Conservation (phyloP, 148 eudicot genomes). For the Chenopodium suecicum region DNA sequence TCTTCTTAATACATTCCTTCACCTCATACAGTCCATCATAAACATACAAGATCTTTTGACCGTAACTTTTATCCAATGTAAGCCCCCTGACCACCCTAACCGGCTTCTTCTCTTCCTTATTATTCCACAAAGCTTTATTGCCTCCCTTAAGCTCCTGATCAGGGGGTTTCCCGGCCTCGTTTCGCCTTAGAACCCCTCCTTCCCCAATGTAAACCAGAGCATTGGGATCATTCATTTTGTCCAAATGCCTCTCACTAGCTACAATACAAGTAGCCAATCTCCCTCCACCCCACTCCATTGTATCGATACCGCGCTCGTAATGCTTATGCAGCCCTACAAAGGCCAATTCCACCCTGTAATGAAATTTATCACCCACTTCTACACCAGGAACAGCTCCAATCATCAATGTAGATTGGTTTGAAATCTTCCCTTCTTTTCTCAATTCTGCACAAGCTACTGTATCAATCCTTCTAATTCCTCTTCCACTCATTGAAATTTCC, state of each 20-base stretch:
- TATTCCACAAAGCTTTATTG: constrained; percentile 51
- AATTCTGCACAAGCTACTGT: constrained; percentile 8
- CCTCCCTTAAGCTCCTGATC: constrained; percentile 59
- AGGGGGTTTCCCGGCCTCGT: constrained; percentile 14
- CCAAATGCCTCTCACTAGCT: constrained; percentile 45
- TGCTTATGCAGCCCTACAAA: constrained; percentile 52
- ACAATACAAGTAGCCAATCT: constrained; percentile 50
- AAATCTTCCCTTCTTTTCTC: constrained; percentile 7
- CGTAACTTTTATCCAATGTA: background rate
- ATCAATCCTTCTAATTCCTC: constrained; percentile 23
- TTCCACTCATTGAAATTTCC: background rate
- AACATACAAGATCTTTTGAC: constrained; percentile 19
- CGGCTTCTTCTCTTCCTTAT: constrained; percentile 35
- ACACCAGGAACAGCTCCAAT: constrained; percentile 42
- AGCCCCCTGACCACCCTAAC: constrained; percentile 53
- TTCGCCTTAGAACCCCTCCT: constrained; percentile 38
- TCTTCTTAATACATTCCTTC: constrained; percentile 23
- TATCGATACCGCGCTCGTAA: constrained; percentile 43
- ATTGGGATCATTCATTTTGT: constrained; percentile 31
- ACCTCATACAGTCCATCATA: constrained; percentile 68
- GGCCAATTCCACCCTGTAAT: constrained; percentile 42
- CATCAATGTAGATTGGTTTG: background rate
- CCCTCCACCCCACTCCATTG: constrained; percentile 25
- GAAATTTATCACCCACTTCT: constrained; percentile 56
- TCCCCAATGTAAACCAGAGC: constrained; percentile 47